Percentiles rank a stretch among this genome's conserved stretches.
These are phyloP conservation scores for Artemisia tridentata DNA, from an alignment of 129 eudicot genomes.

Conservation along the genomic window DNA sequence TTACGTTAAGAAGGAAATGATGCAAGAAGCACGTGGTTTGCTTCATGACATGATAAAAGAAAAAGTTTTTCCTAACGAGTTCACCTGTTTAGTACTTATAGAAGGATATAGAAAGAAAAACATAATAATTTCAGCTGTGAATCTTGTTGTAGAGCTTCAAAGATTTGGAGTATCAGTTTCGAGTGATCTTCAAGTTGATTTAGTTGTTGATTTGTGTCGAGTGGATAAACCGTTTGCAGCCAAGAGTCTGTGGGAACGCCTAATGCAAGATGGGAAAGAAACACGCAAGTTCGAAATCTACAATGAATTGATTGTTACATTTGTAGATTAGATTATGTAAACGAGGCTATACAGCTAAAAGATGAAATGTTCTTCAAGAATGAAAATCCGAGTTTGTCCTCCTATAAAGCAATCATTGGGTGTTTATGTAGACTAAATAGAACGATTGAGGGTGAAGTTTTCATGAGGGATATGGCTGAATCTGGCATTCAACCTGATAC, in stretches of 20 bases:
- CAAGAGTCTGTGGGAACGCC: constrained; percentile 58
- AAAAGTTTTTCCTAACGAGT: constrained; percentile 51
- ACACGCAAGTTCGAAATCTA: constrained; percentile 35
- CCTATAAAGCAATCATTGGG: constrained; percentile 58
- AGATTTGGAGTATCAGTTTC: constrained; percentile 52
- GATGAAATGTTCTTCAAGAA: constrained; percentile 51
- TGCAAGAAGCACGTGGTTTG: constrained; percentile 67
- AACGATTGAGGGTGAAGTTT: constrained; percentile 55
- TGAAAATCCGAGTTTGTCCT: constrained; percentile 42
- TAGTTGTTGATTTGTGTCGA: constrained; percentile 57
- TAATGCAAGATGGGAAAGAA: constrained; percentile 45
- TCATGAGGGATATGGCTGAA: constrained; percentile 70
- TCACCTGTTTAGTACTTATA: constrained; percentile 58
- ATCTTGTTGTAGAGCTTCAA: constrained; percentile 65
- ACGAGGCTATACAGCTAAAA: constrained; percentile 60
- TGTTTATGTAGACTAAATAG: constrained; percentile 57
- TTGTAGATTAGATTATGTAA: constrained; percentile 43
- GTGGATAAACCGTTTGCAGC: constrained; percentile 83
- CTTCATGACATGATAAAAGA: constrained; percentile 69
- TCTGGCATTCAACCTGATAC: constrained; percentile 50
- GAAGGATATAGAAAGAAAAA: constrained; percentile 69
- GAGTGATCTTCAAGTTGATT: constrained; percentile 42
- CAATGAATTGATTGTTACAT: constrained; percentile 55
- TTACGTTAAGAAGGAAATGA: constrained; percentile 81
- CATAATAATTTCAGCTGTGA: constrained; percentile 67